phyloP scores from a whole-genome alignment of 352 stramenopile species.

The Phytophthora megakarya region DNA sequence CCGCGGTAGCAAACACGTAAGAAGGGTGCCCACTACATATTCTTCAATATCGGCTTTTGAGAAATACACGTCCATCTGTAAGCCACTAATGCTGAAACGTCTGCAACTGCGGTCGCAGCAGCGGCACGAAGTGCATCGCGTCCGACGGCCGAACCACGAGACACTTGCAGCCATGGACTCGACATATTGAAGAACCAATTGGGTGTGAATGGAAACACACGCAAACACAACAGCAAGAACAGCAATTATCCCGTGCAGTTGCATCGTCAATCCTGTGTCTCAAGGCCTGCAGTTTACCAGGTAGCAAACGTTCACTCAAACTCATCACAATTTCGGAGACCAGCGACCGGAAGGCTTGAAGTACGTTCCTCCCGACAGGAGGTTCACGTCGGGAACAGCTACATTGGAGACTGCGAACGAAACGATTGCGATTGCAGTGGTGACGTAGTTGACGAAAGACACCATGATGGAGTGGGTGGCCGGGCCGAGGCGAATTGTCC shows the following conservation, averaged over 20 bases:
- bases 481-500: conserved; percentile 22
- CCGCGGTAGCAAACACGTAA: too few relatives aligned
- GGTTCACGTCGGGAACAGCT: conserved; percentile 28
- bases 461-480: conserved; percentile 20
- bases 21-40: too few relatives aligned
- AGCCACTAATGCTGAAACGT: too few relatives aligned
- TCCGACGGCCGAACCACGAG: too few relatives aligned
- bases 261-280: conserved; percentile 62
- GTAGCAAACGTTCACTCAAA: conserved; percentile 63
- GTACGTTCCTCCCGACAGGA: conserved; percentile 37
- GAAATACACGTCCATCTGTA: too few relatives aligned
- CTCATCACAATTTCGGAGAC: conserved; percentile 55
- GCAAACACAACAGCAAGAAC: conserved; percentile 74
- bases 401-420: conserved; percentile 4
- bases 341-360: conserved; percentile 33
- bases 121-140: too few relatives aligned
- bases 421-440: background rate
- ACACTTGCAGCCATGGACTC: conserved; percentile 79
- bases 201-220: conserved; percentile 82
- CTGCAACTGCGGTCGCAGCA: too few relatives aligned
- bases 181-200: conserved; percentile 89
- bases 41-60: too few relatives aligned
- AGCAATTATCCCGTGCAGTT: conserved; percentile 50
- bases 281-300: conserved; percentile 59
- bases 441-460: conserved; percentile 30